Conservation (phyloP, 495 filamentous ascomycete genomes). For the Aspergillus sparsus region DNA sequence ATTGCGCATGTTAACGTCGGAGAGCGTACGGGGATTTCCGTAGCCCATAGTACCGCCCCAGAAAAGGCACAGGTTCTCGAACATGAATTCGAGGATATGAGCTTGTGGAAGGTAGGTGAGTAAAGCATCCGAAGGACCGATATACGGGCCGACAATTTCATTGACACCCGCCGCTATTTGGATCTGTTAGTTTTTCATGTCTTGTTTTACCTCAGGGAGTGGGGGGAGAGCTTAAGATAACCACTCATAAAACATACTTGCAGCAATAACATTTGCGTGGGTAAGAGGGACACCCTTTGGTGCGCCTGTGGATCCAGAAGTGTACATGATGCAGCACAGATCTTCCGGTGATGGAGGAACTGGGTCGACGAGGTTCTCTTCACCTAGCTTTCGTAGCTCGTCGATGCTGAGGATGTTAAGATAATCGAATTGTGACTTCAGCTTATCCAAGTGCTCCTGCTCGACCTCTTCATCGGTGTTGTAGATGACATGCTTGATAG, state of each 20-base stretch:
- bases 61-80: constrained; percentile 87
- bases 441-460: constrained; percentile 73
- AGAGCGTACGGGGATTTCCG: constrained; percentile 89
- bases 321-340: constrained; percentile 99
- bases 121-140: constrained; percentile 82
- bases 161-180: constrained; percentile 81
- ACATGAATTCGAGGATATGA: constrained; percentile 97
- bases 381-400: constrained; percentile 77
- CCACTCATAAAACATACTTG: constrained; percentile 57
- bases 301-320: constrained; percentile 93
- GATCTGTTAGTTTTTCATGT: constrained; percentile 6
- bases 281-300: constrained; percentile 94
- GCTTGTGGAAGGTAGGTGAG: constrained; percentile 92
- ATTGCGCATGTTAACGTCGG: constrained; percentile 85
- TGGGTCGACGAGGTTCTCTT: constrained; percentile 79
- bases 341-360: constrained; percentile 81
- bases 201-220: not conserved
- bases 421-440: constrained; percentile 69
- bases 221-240: not conserved
- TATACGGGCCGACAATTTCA: constrained; percentile 78
- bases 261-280: constrained; percentile 85
- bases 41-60: constrained; percentile 99
- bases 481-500: constrained; percentile 84
- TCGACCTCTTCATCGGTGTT: constrained; percentile 78
- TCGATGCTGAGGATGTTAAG: constrained; percentile 81